phyloP scores from a whole-genome alignment of 176 grass and related monocot species.

The Aegilops umbellulata region DNA sequence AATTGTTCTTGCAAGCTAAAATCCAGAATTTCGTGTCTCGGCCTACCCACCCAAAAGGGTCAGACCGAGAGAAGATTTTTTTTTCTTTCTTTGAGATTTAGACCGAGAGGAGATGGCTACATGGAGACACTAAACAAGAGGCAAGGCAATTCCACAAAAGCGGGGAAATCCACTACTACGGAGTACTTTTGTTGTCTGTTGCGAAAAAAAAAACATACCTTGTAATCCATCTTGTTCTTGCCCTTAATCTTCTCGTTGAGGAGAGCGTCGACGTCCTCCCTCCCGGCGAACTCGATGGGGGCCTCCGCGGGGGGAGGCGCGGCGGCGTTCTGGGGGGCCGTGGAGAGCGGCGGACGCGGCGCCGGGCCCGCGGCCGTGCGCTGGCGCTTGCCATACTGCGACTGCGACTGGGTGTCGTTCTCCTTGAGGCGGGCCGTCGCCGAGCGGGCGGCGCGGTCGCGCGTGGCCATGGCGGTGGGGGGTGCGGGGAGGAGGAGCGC shows the following conservation, averaged over 20 bases:
- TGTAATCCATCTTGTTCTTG: slow-evolving; percentile 76
- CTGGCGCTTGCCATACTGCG: slow-evolving; percentile 40
- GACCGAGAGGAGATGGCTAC: not conserved
- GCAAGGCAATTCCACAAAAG: not conserved
- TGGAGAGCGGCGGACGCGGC: slow-evolving; percentile 34
- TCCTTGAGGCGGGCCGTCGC: slow-evolving; percentile 34
- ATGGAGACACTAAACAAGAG: not conserved
- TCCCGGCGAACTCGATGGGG: slow-evolving; percentile 44
- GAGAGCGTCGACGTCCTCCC: slow-evolving; percentile 62
- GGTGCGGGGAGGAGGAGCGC: not conserved
- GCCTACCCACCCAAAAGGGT: not conserved
- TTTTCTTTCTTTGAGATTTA: too few species aligned
- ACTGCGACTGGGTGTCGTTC: slow-evolving; percentile 29
- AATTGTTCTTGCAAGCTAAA: not conserved
- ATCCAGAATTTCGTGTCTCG: not conserved
- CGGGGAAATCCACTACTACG: not conserved
- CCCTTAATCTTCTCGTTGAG: slow-evolving; percentile 85
- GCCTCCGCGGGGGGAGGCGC: slow-evolving; percentile 5
- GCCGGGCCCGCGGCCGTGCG: slow-evolving; percentile 25
- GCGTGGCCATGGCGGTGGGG: slow-evolving; percentile 40
- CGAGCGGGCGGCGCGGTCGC: not conserved
- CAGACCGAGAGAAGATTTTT: not conserved
- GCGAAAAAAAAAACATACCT: slow-evolving; percentile 23
- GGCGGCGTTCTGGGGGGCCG: slow-evolving; percentile 4
- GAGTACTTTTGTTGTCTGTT: not conserved